Evolutionary conservation across 345 rosid species (phyloP).

Genomic region (Euphorbia pulcherrima): DNA sequence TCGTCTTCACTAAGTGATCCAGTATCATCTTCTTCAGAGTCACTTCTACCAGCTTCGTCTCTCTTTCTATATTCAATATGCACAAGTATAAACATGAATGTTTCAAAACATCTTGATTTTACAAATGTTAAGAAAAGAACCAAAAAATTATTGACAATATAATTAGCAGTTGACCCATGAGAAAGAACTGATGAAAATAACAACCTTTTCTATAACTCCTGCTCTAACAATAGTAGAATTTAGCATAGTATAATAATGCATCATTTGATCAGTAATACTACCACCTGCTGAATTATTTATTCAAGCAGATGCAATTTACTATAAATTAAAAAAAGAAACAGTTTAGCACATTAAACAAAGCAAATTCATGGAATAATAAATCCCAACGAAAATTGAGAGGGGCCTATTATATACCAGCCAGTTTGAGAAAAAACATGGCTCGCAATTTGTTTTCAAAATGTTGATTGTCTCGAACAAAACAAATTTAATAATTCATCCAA

Average conservation of each 20-base stretch:
- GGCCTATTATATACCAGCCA: not conserved
- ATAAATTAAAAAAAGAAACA: not conserved
- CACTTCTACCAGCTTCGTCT: conserved; percentile 53
- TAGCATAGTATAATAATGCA: not conserved
- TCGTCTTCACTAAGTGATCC: conserved; percentile 41
- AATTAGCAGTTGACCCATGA: not conserved
- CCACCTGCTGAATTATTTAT: not conserved
- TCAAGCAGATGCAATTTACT: not conserved
- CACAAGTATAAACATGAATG: conserved; percentile 6
- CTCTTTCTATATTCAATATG: conserved; percentile 37
- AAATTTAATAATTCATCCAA: not conserved
- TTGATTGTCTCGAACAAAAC: not conserved
- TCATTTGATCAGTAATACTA: not conserved
- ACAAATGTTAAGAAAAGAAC: not conserved
- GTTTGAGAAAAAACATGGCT: not conserved
- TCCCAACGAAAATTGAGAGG: not conserved
- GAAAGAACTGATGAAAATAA: not conserved
- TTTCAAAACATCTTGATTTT: not conserved
- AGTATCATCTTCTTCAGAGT: conserved; percentile 45
- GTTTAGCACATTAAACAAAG: not conserved
- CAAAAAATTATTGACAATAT: not conserved
- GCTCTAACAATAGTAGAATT: not conserved
- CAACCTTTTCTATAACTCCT: not conserved
- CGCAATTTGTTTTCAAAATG: not conserved
- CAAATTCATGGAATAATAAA: not conserved